Conservation (phyloP, 2,329 filamentous ascomycete species). For the Botrytis medusae region DNA sequence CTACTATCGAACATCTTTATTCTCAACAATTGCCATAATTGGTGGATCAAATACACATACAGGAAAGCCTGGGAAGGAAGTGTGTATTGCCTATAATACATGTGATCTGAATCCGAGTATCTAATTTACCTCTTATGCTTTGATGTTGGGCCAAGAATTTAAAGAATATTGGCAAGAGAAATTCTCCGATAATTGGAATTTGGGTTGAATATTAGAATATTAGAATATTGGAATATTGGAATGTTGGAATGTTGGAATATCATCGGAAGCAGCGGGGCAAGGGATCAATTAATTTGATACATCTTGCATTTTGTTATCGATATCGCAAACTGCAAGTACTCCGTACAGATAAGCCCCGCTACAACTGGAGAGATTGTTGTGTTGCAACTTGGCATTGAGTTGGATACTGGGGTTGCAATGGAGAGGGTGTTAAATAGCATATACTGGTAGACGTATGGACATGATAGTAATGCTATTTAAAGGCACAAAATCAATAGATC, state of each 20-base stretch:
- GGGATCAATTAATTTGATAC: background rate
- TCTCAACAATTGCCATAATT: background rate
- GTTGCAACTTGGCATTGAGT: background rate
- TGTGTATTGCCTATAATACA: background rate
- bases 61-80: background rate
- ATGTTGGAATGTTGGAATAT: background rate
- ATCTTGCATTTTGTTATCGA: constrained; percentile 3
- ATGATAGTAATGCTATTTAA: background rate
- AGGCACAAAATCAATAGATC: constrained; percentile 7
- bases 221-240: background rate
- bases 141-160: background rate
- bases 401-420: too few species aligned
- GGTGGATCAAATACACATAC: too few species aligned
- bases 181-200: background rate
- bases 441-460: background rate
- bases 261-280: constrained; percentile 11
- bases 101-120: background rate
- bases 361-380: background rate
- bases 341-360: background rate
- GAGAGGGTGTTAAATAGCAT: background rate
- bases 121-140: background rate
- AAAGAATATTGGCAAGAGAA: background rate
- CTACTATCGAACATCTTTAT: background rate
- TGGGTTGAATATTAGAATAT: background rate
- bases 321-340: background rate